Base-by-base conservation (phyloP, 164 flowering plant genomes). In the Brasenia schreberi region DNA sequence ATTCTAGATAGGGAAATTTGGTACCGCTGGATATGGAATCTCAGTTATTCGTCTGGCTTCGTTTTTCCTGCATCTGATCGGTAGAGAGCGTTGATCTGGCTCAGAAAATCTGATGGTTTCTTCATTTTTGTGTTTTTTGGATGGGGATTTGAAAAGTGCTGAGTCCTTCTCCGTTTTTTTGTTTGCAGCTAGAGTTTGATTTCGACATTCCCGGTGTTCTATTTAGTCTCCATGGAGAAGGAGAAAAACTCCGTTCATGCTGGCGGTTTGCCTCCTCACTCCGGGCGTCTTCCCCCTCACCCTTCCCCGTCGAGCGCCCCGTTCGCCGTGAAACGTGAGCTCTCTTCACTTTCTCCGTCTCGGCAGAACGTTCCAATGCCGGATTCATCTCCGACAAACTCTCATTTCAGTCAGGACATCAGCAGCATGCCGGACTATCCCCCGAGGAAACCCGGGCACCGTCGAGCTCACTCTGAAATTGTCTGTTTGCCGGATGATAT, bases 391-490 rank as follows among this genome's bases (percentile, higher is more conserved):
- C 78, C 73, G 27, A 16, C 56, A 14, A 49, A 49, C 16, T 49
- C 56, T 9, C 56, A 49, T 14, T 90, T 90, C 65, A 91, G 99
- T 72, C 85, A 89, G 70, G 99, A 91, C 65, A 76, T 94, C 7
- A 91, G 94, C 76, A 70, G 87, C 18, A 94, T 94, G 99, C 84
- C 90, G 12, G 99, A 91, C 70, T 88, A 82, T 64, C 99, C 97
- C 12, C 87, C 81, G 1, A 85, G 75, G 80, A 85, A 81, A 60
- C 58, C 77, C 39, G 97, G 99, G 17, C 99, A 94, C 66, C 77
- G 97, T 12, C 87, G 99, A 56, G 99, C 97, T 5, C 97, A 89
- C 73, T 91, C 99, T 0, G 99, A 91, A 75, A 94, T 89, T 65
- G 56, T 94, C 43, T 87, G 96, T 60, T 87, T 94, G 39, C 99